phyloP scores from a whole-genome alignment of 192 early-diverging fungal genomes.

The Coemansia biformis region DNA sequence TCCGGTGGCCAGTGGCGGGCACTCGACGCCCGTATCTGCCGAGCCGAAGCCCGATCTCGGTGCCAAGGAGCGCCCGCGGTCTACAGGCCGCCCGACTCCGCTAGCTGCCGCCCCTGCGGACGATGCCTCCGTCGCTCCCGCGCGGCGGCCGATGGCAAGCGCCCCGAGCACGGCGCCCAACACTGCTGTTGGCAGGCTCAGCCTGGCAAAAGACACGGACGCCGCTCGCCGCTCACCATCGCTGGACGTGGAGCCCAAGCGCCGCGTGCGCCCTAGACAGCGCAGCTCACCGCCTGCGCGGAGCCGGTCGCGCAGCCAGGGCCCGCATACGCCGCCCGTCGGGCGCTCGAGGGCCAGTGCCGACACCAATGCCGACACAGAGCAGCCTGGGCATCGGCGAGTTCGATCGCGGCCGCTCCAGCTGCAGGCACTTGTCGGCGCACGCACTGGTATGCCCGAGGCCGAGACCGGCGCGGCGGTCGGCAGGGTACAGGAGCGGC shows the following conservation, averaged over 20 bases:
- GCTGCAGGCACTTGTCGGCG: constrained; percentile 1
- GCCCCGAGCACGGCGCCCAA: constrained; percentile 9
- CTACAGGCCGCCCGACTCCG: not conserved
- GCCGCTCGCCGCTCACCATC: not conserved
- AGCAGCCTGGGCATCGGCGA: constrained; percentile 8
- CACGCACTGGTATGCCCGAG: not conserved
- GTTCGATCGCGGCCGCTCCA: constrained; percentile 34
- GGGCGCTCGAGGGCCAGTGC: not conserved
- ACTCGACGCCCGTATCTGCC: constrained; percentile 1
- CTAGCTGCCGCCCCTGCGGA: not conserved
- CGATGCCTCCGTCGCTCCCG: not conserved
- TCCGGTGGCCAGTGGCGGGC: not conserved
- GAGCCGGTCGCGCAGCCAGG: constrained; percentile 24
- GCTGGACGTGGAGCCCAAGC: constrained; percentile 17
- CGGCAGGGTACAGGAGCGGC: constrained; percentile 30
- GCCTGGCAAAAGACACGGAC: no score
- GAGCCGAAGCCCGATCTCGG: not conserved
- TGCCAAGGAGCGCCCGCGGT: no score
- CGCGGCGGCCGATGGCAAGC: constrained; percentile 6
- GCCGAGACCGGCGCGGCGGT: constrained; percentile 32
- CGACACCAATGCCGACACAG: not conserved
- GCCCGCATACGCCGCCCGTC: not conserved
- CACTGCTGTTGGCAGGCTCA: constrained; percentile 1
- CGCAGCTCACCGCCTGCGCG: not conserved
- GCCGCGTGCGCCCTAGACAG: not conserved